Conservation (phyloP, 208 protist species). For the Leishmania martiniquensis region DNA sequence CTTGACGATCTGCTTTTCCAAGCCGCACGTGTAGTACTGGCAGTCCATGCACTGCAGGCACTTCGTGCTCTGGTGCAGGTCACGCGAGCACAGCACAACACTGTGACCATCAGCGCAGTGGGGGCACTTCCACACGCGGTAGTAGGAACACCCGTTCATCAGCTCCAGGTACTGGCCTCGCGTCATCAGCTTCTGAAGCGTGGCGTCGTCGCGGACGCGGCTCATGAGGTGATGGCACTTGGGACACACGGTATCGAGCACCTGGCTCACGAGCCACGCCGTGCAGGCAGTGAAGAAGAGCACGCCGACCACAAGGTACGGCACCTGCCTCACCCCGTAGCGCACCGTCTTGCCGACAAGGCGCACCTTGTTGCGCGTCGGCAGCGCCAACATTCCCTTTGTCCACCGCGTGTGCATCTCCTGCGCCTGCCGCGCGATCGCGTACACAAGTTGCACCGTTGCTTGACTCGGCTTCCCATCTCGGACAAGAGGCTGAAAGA, state of each 20-base stretch:
- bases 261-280: conserved; percentile 62
- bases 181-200: conserved; percentile 61
- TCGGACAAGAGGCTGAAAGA: conserved; percentile 84
- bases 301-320: conserved; percentile 61
- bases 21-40: conserved; percentile 82
- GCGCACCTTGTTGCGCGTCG: conserved; percentile 72
- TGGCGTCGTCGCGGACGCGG: conserved; percentile 74
- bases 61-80: conserved; percentile 79
- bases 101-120: conserved; percentile 58
- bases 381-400: conserved; percentile 56
- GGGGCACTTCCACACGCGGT: conserved; percentile 83
- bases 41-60: conserved; percentile 90
- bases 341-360: conserved; percentile 59
- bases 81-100: conserved; percentile 72
- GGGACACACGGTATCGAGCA: conserved; percentile 82
- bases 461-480: conserved; percentile 82
- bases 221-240: conserved; percentile 73
- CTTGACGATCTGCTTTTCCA: conserved; percentile 77
- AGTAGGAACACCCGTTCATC: conserved; percentile 79
- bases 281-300: conserved; percentile 67
- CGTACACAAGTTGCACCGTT: conserved; percentile 86
- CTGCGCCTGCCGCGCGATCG: conserved; percentile 81
- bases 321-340: conserved; percentile 64
- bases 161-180: conserved; percentile 80
- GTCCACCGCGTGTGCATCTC: conserved; percentile 80